Evolutionary conservation across 768 basidiomycete genomes (phyloP).

Genomic region (Hemileccinum impolitum): DNA sequence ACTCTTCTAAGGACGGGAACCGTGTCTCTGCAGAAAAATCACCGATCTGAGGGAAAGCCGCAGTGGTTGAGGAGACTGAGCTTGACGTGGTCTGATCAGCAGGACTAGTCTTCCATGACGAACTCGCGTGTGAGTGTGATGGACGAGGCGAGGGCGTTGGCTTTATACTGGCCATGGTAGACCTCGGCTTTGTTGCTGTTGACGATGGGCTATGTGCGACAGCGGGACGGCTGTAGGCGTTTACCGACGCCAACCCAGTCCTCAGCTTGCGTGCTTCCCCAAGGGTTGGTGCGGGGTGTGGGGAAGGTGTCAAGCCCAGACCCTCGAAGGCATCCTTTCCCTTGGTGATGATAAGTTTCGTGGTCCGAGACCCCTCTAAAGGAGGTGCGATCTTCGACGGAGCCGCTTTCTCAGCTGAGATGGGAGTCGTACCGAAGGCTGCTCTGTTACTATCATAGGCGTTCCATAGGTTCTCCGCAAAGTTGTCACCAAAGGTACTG

Average conservation of each 20-base stretch:
- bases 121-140: conserved; percentile 11
- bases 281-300: conserved; percentile 58
- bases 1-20: conserved; percentile 85
- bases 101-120: conserved; percentile 20
- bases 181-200: conserved; percentile 17
- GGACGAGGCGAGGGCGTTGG: conserved; percentile 31
- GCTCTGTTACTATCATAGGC: conserved; percentile 39
- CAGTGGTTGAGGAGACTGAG: conserved; percentile 35
- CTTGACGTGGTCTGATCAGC: conserved; percentile 26
- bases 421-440: conserved; percentile 3
- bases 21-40: conserved; percentile 61
- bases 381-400: conserved; percentile 25
- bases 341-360: conserved; percentile 31
- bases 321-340: conserved; percentile 80
- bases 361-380: conserved; percentile 30
- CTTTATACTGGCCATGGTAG: conserved; percentile 14
- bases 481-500: conserved; percentile 62
- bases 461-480: conserved; percentile 54
- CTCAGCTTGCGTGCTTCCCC: conserved; percentile 72
- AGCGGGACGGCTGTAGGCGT: conserved; percentile 33
- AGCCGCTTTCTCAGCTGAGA: conserved; percentile 13
- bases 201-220: conserved; percentile 13
- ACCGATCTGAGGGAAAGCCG: conserved; percentile 35
- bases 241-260: conserved; percentile 60
- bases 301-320: conserved; percentile 49